Percentiles rank a stretch among this genome's conserved stretches.
phyloP scores from a whole-genome alignment of 345 rosid species.

The Odontarrhena argentea region DNA sequence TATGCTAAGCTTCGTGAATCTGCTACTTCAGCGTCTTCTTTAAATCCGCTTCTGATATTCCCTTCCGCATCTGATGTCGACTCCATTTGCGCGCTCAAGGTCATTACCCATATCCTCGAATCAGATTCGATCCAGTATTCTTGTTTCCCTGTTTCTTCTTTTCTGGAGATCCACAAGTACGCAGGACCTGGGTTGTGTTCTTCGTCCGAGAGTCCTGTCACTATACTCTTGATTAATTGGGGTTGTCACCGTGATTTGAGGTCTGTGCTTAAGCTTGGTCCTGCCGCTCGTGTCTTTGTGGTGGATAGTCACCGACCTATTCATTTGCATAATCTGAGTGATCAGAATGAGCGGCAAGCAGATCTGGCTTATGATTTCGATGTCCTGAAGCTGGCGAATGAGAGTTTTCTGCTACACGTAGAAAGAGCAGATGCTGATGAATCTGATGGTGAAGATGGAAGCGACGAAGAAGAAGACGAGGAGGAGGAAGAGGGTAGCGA shows the following conservation, averaged over 20 bases:
- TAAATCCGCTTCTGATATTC: slow-evolving; percentile 71
- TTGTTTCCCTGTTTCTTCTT: slow-evolving; percentile 92
- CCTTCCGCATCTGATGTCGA: slow-evolving; percentile 95
- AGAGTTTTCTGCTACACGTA: slow-evolving; percentile 48
- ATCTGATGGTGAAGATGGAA: slow-evolving; percentile 31
- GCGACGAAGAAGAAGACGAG: slow-evolving; percentile 40
- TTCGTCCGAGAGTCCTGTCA: slow-evolving; percentile 50
- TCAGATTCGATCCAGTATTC: slow-evolving; percentile 92
- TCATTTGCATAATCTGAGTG: slow-evolving; percentile 84
- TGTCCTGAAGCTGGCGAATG: slow-evolving; percentile 73
- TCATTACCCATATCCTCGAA: slow-evolving; percentile 76
- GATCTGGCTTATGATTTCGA: slow-evolving; percentile 85
- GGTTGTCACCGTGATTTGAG: slow-evolving; percentile 87
- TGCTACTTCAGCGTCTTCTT: slow-evolving; percentile 54
- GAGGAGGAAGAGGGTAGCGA: slow-evolving; percentile 46
- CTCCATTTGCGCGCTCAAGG: slow-evolving; percentile 84
- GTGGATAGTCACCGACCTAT: slow-evolving; percentile 95
- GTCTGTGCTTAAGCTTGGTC: slow-evolving; percentile 56
- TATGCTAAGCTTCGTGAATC: slow-evolving; percentile 78
- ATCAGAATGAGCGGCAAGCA: slow-evolving; percentile 77
- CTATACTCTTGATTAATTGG: slow-evolving; percentile 82
- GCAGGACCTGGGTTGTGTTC: slow-evolving; percentile 62
- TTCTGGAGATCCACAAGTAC: slow-evolving; percentile 72
- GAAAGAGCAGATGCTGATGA: slow-evolving; percentile 28
- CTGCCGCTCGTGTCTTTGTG: slow-evolving; percentile 66